Conservation (phyloP, 2,329 filamentous ascomycete species). For the Huntiella bhutanensis region DNA sequence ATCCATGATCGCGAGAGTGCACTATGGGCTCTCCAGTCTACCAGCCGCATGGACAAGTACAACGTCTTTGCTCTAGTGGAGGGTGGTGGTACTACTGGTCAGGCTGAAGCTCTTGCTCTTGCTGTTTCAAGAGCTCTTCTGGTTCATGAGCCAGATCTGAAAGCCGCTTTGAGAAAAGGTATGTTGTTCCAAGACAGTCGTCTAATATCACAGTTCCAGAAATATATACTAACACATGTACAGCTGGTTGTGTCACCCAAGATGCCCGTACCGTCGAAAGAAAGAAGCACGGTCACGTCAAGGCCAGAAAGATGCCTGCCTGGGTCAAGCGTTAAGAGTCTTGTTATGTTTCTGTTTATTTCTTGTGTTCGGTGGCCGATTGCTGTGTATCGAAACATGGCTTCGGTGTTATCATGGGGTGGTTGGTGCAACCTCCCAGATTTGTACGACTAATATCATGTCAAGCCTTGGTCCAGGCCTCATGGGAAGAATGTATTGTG, state of each 20-base stretch:
- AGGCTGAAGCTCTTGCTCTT: constrained; percentile 85
- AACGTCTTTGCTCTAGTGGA: constrained; percentile 76
- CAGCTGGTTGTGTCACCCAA: constrained; percentile 82
- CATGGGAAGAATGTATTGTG: background rate
- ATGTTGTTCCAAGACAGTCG: constrained; percentile 21
- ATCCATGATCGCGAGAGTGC: constrained; percentile 90
- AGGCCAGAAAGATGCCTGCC: constrained; percentile 92
- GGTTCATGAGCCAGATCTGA: constrained; percentile 81
- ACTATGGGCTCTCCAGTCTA: constrained; percentile 73
- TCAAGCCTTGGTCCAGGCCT: background rate
- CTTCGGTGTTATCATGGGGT: background rate
- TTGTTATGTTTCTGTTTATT: background rate
- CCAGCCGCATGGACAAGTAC: constrained; percentile 79
- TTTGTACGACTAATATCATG: constrained; percentile 5
- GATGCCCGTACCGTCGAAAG: constrained; percentile 87
- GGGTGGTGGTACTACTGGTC: constrained; percentile 83
- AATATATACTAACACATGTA: constrained; percentile 24
- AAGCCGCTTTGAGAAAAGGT: constrained; percentile 77
- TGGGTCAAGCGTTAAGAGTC: constrained; percentile 68
- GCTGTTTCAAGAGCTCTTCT: constrained; percentile 75
- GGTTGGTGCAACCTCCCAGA: background rate
- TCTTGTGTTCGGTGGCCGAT: background rate
- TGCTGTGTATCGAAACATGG: background rate
- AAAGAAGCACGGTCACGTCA: constrained; percentile 91
- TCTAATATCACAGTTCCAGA: constrained; percentile 7